These are phyloP conservation scores for Boletellus deceptivus DNA, from an alignment of 1,284 basidiomycete genomes.

Conservation along the genomic window DNA sequence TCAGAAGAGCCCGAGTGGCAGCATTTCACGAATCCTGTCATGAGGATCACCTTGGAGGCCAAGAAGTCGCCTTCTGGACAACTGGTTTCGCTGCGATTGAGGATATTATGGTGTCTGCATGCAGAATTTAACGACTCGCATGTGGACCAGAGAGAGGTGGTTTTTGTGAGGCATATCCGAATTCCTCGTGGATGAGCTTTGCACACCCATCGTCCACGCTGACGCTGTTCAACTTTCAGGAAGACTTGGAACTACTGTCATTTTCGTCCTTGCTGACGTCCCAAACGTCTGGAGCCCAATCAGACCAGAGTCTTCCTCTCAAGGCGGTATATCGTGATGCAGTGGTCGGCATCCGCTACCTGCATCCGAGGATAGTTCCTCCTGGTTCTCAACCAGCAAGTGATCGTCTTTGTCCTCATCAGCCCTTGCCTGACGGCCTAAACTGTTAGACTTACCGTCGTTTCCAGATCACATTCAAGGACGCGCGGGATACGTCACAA, in stretches of 20 bases:
- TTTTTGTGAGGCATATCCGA: conserved; percentile 53
- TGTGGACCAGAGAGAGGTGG: conserved; percentile 50
- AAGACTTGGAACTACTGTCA: conserved; percentile 67
- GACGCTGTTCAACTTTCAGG: conserved; percentile 40
- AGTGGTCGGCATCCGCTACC: conserved; percentile 70
- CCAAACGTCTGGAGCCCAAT: conserved; percentile 26
- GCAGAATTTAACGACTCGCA: conserved; percentile 35
- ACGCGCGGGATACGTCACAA: conserved; percentile 44
- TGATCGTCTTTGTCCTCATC: conserved; percentile 2
- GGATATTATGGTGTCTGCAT: conserved; percentile 61
- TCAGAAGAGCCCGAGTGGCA: conserved; percentile 59
- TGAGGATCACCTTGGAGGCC: conserved; percentile 61
- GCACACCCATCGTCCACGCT: not conserved
- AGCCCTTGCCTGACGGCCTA: conserved; percentile 9
- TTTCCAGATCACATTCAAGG: conserved; percentile 68
- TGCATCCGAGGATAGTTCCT: conserved; percentile 45
- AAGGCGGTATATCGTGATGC: conserved; percentile 74
- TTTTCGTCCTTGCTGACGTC: conserved; percentile 48
- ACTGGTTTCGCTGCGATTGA: conserved; percentile 59
- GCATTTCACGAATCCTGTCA: conserved; percentile 68
- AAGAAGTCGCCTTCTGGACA: conserved; percentile 47
- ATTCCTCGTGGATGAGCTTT: not conserved
- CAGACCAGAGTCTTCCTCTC: conserved; percentile 56
- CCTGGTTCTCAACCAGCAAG: conserved; percentile 43
- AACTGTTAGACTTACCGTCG: conserved; percentile 57